Evolutionary conservation across 176 grass and related monocot genomes (phyloP), one percentile per base, ranked within the genome.

Genomic region (Phoenix dactylifera): DNA sequence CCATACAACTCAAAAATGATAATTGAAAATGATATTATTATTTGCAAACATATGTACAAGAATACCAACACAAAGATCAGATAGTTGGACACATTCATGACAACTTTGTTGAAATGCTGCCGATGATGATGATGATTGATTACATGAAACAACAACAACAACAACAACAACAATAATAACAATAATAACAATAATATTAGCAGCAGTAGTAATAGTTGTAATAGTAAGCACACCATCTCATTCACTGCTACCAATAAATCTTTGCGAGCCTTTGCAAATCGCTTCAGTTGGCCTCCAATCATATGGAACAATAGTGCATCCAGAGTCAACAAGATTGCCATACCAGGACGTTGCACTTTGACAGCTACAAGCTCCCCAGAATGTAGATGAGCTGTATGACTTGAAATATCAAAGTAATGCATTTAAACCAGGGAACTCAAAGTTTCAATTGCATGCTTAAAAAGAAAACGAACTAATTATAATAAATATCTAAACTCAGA

Each of bases 301-400:
- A 97, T 83, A 76, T 88, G 79, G 69, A 97, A 97, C 48, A 97
- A 77, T 73, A 97, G 80, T 55, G 92, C 92, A 56, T 97, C 92
- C 56, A 97, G 72, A 63, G 80, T 97, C 69, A 97, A 73, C 75
- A 74, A 85, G 50, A 83, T 62, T 26, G 80, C 48, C 87, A 97
- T 97, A 67, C 92, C 92, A 85, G 87, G 92, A 66, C 92, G 86
- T 63, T 97, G 92, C 65, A 97, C 92, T 81, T 96, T 91, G 63
- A 91, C 79, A 61, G 92, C 87, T 6, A 97, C 92, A 64, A 88
- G 78, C 81, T 97, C 92, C 77, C 92, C 92, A 75, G 83, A 80
- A 62, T 59, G 80, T 75, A 97, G 83, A 97, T 97, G 92, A 85
- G 87, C 84, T 97, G 86, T 81, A 91, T 80, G 66, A 90, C 90